Evolutionary conservation across 2,329 filamentous ascomycete genomes (phyloP).

Genomic region (Hirsutella thompsonii): DNA sequence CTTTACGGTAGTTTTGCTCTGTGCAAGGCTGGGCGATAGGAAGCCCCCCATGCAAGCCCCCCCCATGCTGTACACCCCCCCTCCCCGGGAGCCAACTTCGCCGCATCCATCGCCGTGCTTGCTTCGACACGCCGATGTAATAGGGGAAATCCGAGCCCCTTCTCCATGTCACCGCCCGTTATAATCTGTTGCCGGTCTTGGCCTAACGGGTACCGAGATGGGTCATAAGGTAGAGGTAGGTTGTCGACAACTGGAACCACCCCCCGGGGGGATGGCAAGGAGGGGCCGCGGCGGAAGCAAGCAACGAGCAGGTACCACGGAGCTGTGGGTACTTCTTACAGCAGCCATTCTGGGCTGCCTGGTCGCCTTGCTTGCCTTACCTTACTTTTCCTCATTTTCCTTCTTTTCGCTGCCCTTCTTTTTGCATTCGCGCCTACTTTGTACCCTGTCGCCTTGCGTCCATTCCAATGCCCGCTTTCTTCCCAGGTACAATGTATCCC

Average conservation of each 20-base stretch:
- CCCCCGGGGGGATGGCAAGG: slow-evolving; percentile 1
- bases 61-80: slow-evolving; percentile 8
- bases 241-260: slow-evolving; percentile 2
- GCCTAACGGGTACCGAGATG: slow-evolving; percentile 8
- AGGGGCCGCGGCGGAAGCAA: not conserved
- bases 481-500: not conserved
- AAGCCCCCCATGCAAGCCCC: slow-evolving; percentile 9
- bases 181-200: slow-evolving; percentile 17
- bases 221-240: too few relatives aligned
- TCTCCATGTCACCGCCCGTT: slow-evolving; percentile 21
- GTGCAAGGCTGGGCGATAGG: not conserved
- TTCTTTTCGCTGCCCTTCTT: not conserved
- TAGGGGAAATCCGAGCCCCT: slow-evolving; percentile 11
- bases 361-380: not conserved
- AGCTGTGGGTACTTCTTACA: not conserved
- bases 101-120: slow-evolving; percentile 6
- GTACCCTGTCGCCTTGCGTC: not conserved
- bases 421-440: not conserved
- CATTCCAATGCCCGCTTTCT: not conserved
- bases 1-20: not conserved
- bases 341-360: not conserved
- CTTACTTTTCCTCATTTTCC: not conserved
- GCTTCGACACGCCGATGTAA: not conserved
- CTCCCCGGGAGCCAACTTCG: slow-evolving; percentile 6
- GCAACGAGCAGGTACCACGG: not conserved